phyloP scores from a whole-genome alignment of 805 yeast species.

The Cyberlindnera mississippiensis region DNA sequence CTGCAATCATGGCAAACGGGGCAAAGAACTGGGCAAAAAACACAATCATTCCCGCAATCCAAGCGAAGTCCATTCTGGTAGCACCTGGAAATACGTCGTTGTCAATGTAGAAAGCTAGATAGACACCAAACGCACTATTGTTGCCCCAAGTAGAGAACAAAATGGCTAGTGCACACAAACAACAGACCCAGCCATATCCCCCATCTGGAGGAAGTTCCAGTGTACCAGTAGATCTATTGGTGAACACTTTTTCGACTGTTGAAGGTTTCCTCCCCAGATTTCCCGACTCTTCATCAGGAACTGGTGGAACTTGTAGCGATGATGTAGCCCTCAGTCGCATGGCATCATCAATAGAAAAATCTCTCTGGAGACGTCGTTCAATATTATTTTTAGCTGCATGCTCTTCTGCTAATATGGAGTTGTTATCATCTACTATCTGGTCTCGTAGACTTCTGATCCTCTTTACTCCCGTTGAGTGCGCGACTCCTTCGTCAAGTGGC shows the following conservation, averaged over 20 bases:
- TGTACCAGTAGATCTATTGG: constrained; percentile 32
- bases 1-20: constrained; percentile 49
- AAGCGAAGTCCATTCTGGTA: constrained; percentile 53
- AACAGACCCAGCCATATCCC: constrained; percentile 67
- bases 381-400: constrained; percentile 9
- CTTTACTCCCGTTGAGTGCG: neutral
- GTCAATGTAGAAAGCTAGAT: constrained; percentile 52
- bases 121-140: constrained; percentile 54
- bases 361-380: constrained; percentile 11
- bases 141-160: constrained; percentile 72
- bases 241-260: constrained; percentile 30
- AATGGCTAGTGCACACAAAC: constrained; percentile 44
- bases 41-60: constrained; percentile 65
- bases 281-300: constrained; percentile 1
- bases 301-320: neutral
- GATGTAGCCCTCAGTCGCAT: constrained; percentile 1
- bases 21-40: constrained; percentile 51
- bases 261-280: constrained; percentile 2
- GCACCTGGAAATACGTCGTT: constrained; percentile 51
- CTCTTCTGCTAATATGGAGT: constrained; percentile 14
- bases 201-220: constrained; percentile 52
- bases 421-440: constrained; percentile 15
- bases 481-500: constrained; percentile 2
- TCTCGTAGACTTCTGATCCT: constrained; percentile 14
- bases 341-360: constrained; percentile 20